Evolutionary conservation across 768 basidiomycete species (phyloP), one percentile per base, ranked within the genome.

Genomic region (Suillus hirtellus): DNA sequence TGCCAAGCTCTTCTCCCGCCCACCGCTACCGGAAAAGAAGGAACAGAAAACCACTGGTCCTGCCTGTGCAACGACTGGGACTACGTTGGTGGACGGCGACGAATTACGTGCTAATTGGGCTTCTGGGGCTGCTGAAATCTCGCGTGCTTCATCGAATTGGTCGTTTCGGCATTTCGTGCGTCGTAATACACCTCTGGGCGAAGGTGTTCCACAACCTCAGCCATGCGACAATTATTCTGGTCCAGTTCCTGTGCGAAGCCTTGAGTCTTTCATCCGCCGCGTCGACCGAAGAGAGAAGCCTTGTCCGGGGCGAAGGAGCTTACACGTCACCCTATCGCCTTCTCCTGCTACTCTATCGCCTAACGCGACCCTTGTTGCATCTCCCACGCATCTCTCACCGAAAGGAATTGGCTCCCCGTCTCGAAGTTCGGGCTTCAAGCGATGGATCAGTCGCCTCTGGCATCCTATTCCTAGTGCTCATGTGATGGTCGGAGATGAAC

Each of bases 391-490:
- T 46, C 15, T 14, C 4, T 61, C 60, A 31, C 50, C 60, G 4
- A 61, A 40, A 34, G 60, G 34, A 52, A 24, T 19, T 35, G 15
- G 35, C 15, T 56, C 52, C 11, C 52, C 54, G 21, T 60, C 60
- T 19, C 47, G 24, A 31, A 60, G 38, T 14, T 40, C 21, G 21
- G 50, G 46, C 19, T 60, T 63, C 31, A 61, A 49, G 63, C 47
- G 60, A 17, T 64, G 61, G 63, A 37, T 64, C 21, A 38, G 15
- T 37, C 63, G 60, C n/a, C 31, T 62, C 21, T 43, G 61, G 62
- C 40, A 54, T 37, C 63, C 63, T 10, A 34, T 64, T 35, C 63
- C 63, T 34, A 37, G 27, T 31, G 61, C 54, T 10, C 37, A 47
- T 42, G 47, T 24, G 11, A 43, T 63, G 27, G 35, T 55, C 27